Conservation (phyloP, 257 asterid species). For the Mitragyna speciosa region DNA sequence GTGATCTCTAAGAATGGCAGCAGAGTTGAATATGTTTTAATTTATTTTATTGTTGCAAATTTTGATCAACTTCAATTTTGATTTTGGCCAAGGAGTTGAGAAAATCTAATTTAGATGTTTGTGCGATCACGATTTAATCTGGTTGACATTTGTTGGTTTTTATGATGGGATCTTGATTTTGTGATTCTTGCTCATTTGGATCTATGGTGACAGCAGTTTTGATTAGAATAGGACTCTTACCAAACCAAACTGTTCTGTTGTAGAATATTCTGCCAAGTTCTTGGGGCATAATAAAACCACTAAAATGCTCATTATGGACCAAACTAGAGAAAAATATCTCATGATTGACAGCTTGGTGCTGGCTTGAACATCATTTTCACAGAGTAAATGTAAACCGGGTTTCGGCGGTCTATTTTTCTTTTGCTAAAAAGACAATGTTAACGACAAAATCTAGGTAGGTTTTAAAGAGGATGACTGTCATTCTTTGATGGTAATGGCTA, state of each 20-base stretch:
- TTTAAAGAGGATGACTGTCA: background rate
- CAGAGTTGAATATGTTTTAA: background rate
- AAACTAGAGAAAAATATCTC: background rate
- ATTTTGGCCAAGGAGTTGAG: too few relatives aligned
- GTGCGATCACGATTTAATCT: background rate
- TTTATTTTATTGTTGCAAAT: background rate
- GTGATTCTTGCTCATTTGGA: background rate
- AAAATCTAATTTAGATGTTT: background rate
- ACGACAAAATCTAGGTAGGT: background rate
- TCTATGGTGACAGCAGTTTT: background rate
- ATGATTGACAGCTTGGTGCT: constrained; percentile 14
- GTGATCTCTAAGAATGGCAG: background rate
- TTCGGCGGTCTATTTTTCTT: background rate
- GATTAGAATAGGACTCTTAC: background rate
- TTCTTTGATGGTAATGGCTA: background rate
- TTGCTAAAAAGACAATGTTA: background rate
- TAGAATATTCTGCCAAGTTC: background rate
- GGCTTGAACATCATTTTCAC: background rate
- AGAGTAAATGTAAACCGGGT: background rate
- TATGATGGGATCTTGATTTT: background rate
- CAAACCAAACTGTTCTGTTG: background rate
- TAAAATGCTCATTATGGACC: background rate
- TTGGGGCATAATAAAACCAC: background rate
- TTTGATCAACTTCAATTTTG: background rate
- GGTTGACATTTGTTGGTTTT: background rate